phyloP scores from a whole-genome alignment of 768 basidiomycete species.

The Leccinum subgranulosum region DNA sequence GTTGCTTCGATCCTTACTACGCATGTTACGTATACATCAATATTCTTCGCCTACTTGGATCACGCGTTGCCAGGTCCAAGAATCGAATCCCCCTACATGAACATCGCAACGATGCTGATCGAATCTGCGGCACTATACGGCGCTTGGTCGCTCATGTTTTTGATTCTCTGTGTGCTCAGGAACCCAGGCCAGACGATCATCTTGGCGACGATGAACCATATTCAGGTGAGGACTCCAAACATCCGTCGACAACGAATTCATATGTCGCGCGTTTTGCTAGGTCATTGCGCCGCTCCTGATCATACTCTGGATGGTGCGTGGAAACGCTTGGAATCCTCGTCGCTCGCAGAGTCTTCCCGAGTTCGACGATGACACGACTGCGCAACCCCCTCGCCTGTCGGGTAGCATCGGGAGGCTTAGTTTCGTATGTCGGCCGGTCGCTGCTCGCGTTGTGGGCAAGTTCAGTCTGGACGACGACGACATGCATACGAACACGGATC shows the following conservation, averaged over 20 bases:
- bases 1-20: neutral
- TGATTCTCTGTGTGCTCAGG: conserved; percentile 14
- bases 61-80: conserved; percentile 7
- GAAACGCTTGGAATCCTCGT: conserved; percentile 15
- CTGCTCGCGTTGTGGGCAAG: neutral
- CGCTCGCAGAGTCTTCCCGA: neutral
- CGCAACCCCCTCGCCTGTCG: neutral
- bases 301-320: conserved; percentile 23
- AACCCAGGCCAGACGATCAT: conserved; percentile 19
- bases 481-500: neutral
- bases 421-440: conserved; percentile 8
- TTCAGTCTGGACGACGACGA: neutral
- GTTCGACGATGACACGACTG: neutral
- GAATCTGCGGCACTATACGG: conserved; percentile 27
- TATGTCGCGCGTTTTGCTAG: neutral
- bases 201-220: conserved; percentile 21
- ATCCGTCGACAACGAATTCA: neutral
- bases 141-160: conserved; percentile 21
- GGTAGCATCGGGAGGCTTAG: neutral
- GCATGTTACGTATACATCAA: neutral
- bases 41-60: neutral
- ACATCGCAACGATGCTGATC: conserved; percentile 19
- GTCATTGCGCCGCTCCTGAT: conserved; percentile 27
- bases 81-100: conserved; percentile 20
- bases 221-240: conserved; percentile 17